Percentiles rank a stretch among this genome's conserved stretches.
These are phyloP conservation scores for Pichia sp. DNA, from an alignment of 1,139 yeast species.

Conservation along the genomic window DNA sequence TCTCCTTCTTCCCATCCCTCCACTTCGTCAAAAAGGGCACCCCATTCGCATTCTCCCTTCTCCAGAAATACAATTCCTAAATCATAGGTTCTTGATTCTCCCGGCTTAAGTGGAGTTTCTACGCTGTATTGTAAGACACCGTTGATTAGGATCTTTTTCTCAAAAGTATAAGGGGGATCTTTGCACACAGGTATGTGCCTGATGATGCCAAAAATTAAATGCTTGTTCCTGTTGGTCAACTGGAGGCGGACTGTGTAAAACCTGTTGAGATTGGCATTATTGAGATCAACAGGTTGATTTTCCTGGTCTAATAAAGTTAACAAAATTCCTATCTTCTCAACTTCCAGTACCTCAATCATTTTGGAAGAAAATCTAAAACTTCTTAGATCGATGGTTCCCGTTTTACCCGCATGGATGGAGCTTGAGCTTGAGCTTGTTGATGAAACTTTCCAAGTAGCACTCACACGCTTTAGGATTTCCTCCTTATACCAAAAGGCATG, in stretches of 20 bases:
- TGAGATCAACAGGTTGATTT: constrained; percentile 17
- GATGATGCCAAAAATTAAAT: constrained; percentile 50
- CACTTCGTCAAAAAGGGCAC: constrained; percentile 56
- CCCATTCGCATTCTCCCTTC: constrained; percentile 78
- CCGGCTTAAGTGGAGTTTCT: constrained; percentile 39
- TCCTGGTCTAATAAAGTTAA: constrained; percentile 30
- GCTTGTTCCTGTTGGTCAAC: constrained; percentile 42
- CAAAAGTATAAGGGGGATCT: constrained; percentile 36
- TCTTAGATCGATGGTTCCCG: constrained; percentile 63
- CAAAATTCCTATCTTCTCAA: constrained; percentile 44
- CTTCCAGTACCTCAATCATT: constrained; percentile 48
- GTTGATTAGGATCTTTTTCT: constrained; percentile 51
- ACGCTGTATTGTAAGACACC: constrained; percentile 62
- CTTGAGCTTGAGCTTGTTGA: constrained; percentile 20
- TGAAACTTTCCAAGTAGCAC: constrained; percentile 59
- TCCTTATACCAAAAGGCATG: constrained; percentile 81
- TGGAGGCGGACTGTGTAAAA: constrained; percentile 48
- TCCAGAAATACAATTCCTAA: constrained; percentile 61
- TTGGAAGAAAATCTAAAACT: constrained; percentile 55
- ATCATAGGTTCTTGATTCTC: constrained; percentile 38
- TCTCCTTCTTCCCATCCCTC: constrained; percentile 21
- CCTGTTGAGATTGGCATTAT: constrained; percentile 38
- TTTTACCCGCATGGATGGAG: constrained; percentile 32
- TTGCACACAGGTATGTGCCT: constrained; percentile 56
- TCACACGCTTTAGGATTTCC: constrained; percentile 50